Percentiles rank a stretch among this genome's conserved stretches.
Evolutionary conservation across 2,329 filamentous ascomycete genomes (phyloP).

Genomic region (Neonectria neomacrospora): DNA sequence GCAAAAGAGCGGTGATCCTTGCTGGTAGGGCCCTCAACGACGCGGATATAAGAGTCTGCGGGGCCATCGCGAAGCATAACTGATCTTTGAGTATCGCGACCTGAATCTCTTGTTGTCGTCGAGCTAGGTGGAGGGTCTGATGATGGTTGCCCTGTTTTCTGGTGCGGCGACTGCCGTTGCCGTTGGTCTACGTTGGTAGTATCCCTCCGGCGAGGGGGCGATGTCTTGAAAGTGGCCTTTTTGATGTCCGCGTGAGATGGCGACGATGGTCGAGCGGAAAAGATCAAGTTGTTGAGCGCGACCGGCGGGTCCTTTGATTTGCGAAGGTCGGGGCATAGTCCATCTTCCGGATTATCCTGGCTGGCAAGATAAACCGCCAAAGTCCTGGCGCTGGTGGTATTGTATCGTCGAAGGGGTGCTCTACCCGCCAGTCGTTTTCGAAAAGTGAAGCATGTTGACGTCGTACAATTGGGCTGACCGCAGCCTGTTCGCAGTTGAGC

Average conservation of each 20-base stretch:
- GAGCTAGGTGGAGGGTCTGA: not conserved
- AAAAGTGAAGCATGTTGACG: slow-evolving; percentile 83
- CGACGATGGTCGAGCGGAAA: slow-evolving; percentile 48
- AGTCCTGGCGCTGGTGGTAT: slow-evolving; percentile 81
- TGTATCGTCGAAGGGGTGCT: slow-evolving; percentile 81
- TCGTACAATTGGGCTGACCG: slow-evolving; percentile 73
- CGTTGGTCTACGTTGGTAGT: slow-evolving; percentile 10
- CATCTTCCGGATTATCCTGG: slow-evolving; percentile 78
- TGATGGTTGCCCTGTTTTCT: slow-evolving; percentile 1
- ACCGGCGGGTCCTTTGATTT: slow-evolving; percentile 57
- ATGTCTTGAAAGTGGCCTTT: slow-evolving; percentile 20
- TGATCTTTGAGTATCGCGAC: not conserved
- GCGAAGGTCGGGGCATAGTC: slow-evolving; percentile 69
- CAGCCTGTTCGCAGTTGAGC: slow-evolving; percentile 87
- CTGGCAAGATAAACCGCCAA: slow-evolving; percentile 84
- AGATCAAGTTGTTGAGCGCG: slow-evolving; percentile 59
- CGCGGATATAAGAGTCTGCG: slow-evolving; percentile 46
- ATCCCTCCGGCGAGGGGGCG: slow-evolving; percentile 20
- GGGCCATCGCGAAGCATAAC: not conserved
- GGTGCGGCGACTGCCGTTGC: slow-evolving; percentile 11
- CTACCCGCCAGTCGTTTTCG: slow-evolving; percentile 74
- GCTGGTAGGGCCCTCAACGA: slow-evolving; percentile 59
- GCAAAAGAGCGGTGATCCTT: slow-evolving; percentile 71
- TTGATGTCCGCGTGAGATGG: slow-evolving; percentile 36
- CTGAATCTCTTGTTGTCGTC: not conserved